phyloP scores from a whole-genome alignment of 2,329 filamentous ascomycete species.

The Fusarium lateritium region DNA sequence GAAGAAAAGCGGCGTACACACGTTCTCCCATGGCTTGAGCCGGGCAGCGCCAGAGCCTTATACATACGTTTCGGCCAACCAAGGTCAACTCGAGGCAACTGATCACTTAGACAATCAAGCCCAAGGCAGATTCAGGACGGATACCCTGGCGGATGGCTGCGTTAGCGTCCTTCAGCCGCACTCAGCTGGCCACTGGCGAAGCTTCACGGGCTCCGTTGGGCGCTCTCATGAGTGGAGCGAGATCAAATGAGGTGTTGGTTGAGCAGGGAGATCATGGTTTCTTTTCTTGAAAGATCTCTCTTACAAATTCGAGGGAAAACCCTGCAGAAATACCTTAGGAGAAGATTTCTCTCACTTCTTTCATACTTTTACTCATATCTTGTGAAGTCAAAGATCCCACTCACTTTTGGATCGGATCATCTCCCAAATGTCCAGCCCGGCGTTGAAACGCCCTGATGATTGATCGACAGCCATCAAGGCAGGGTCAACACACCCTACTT shows the following conservation, averaged over 20 bases:
- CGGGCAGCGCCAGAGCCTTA: constrained; percentile 19
- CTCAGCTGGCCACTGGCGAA: constrained; percentile 28
- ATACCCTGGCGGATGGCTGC: constrained; percentile 38
- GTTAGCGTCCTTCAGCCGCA: constrained; percentile 48
- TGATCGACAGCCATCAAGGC: constrained; percentile 3
- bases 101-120: constrained; percentile 10
- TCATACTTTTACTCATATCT: too few species aligned
- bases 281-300: neutral
- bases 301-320: too few species aligned
- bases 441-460: neutral
- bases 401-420: neutral
- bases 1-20: neutral
- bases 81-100: neutral
- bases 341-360: too few species aligned
- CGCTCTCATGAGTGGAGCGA: constrained; percentile 28
- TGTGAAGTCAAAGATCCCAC: too few species aligned
- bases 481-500: constrained; percentile 7
- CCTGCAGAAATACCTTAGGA: too few species aligned
- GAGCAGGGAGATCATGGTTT: neutral
- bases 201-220: constrained; percentile 27
- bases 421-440: neutral
- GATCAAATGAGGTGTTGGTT: constrained; percentile 14
- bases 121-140: constrained; percentile 46
- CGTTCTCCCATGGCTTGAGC: neutral
- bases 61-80: neutral